Conservation (phyloP, 495 filamentous ascomycete genomes). For the Xylaria cubensis region DNA sequence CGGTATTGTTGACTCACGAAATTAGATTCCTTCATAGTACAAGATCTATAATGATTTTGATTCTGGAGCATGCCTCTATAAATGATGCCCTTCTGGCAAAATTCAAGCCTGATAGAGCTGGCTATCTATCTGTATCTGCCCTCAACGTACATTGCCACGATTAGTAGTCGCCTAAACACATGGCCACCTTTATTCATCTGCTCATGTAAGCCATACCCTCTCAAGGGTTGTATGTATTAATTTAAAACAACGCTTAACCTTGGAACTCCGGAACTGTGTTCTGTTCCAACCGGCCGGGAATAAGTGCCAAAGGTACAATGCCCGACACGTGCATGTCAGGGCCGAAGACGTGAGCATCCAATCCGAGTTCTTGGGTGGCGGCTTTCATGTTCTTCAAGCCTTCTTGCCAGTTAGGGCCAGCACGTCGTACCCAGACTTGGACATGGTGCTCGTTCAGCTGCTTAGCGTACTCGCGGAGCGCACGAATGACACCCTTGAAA, state of each 20-base stretch:
- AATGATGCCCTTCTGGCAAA: conserved; percentile 28
- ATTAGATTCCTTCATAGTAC: neutral
- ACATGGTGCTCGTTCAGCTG: conserved; percentile 94
- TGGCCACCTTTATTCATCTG: conserved; percentile 23
- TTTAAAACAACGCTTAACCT: conserved; percentile 44
- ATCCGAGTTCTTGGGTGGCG: conserved; percentile 87
- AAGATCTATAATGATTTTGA: conserved; percentile 22
- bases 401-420: conserved; percentile 99
- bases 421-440: conserved; percentile 99
- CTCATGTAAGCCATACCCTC: conserved; percentile 17
- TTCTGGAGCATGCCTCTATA: conserved; percentile 28
- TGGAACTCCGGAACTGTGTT: conserved; percentile 62
- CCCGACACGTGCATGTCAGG: conserved; percentile 89
- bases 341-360: conserved; percentile 96
- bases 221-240: conserved; percentile 25
- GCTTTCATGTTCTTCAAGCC: conserved; percentile 99
- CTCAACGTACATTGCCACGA: conserved; percentile 28
- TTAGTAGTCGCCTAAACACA: conserved; percentile 28
- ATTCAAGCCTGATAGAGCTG: conserved; percentile 25
- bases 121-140: conserved; percentile 24
- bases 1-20: neutral
- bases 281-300: conserved; percentile 61
- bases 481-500: conserved; percentile 99
- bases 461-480: conserved; percentile 88
- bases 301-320: conserved; percentile 67